phyloP scores from a whole-genome alignment of 805 yeast genomes.

The Wickerhamomyces canadensis region DNA sequence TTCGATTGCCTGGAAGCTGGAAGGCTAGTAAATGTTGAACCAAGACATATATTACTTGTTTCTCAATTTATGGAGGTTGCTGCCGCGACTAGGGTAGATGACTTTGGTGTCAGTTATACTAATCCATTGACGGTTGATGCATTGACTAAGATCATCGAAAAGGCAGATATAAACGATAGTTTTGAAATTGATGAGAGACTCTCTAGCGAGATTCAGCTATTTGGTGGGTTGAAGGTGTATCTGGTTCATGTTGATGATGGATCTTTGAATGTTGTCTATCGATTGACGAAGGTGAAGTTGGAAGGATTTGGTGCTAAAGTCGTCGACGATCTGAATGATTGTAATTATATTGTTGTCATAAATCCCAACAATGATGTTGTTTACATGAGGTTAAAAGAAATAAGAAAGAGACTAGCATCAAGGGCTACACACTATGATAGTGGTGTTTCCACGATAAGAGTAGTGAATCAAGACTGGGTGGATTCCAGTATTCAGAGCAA shows the following conservation, averaged over 20 bases:
- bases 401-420: conserved; percentile 10
- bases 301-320: conserved; percentile 41
- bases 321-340: conserved; percentile 22
- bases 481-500: conserved; percentile 26
- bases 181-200: conserved; percentile 14
- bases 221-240: conserved; percentile 30
- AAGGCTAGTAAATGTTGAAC: conserved; percentile 49
- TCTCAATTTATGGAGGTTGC: conserved; percentile 24
- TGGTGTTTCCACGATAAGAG: conserved; percentile 22
- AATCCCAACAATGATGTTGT: conserved; percentile 4
- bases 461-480: conserved; percentile 35
- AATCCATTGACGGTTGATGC: conserved; percentile 19
- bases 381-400: conserved; percentile 1
- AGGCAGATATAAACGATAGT: background rate
- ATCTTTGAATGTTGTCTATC: conserved; percentile 5
- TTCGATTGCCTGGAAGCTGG: conserved; percentile 50
- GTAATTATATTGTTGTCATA: conserved; percentile 37
- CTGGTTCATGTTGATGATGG: conserved; percentile 18
- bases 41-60: conserved; percentile 46
- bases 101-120: conserved; percentile 56
- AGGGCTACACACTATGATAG: conserved; percentile 2
- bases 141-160: background rate
- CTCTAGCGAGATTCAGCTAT: conserved; percentile 19
- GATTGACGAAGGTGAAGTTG: conserved; percentile 21
- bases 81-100: conserved; percentile 41